Base-by-base conservation (phyloP, 495 filamentous ascomycete species). In the Bryoglossum gracile region DNA sequence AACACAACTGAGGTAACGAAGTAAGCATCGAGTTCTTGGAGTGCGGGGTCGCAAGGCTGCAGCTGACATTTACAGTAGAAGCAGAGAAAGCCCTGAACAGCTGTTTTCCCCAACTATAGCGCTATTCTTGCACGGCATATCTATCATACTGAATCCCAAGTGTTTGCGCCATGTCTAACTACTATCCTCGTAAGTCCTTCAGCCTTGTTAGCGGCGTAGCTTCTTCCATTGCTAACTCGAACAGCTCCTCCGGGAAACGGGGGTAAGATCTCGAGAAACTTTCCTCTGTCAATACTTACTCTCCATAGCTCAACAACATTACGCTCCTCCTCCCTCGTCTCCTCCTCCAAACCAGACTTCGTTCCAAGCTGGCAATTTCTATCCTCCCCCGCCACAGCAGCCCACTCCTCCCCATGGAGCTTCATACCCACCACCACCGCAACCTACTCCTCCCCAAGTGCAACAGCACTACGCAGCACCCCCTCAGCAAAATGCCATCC, bases 311-410 rank as follows among this genome's bases (percentile, higher is more conserved):
- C 62, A 66, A 46, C 68, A 66, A 39, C 59, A 67, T 36, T 65
- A 64, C 45, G 59, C 61, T 6, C 65, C 64, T 50, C 63, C 69
- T 23, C 53, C 61, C n/a, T 62, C 61, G 4, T 54, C 55, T 3
- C 46, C 53, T 18, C 45, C 53, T 21, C 48, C 55, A 32, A 51
- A 36, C 2, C 60, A 60, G 35, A 48, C 33, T 23, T 25, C 54
- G 24, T 50, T 43, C 25, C n/a, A n/a, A n/a, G n/a, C n/a, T n/a
- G 46, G 59, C 21, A 62, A 58, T 54, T 58, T 62, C 25, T 53
- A 65, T 43, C 54, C 67, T 4, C 71, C 62, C 11, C 48, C 48
- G 21, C 44, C 44, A 47, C 48, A 50, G 21, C 48, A 42, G 14
- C 56, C 66, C 10, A 45, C 55, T 26, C 51, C 56, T 11, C 34